A percentile compares a stretch with the other conserved stretches of the same genome.
These are phyloP conservation scores for Geranium rotundifolium DNA, from an alignment of 345 rosid genomes.

Conservation along the genomic window DNA sequence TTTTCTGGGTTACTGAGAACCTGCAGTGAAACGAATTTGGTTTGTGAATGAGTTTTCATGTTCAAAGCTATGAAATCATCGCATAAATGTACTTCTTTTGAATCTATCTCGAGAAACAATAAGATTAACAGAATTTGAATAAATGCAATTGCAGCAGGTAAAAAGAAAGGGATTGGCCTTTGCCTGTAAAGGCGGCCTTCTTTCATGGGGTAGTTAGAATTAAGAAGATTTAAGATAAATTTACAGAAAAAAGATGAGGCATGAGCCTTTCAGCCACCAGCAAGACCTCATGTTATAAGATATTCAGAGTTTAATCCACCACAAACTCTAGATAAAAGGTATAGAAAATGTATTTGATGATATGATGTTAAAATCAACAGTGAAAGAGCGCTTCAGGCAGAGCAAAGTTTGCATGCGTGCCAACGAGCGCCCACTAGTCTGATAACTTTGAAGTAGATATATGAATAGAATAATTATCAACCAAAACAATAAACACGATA, in stretches of 20 bases:
- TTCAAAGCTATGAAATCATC: not conserved
- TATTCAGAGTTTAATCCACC: not conserved
- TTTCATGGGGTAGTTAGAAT: too few species aligned
- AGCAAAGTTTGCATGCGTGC: not conserved
- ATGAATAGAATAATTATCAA: not conserved
- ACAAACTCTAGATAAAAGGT: not conserved
- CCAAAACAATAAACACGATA: not conserved
- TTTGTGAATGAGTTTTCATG: not conserved
- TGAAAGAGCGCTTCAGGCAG: not conserved
- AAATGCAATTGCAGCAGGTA: not conserved
- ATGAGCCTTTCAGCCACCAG: not conserved
- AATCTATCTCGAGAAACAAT: not conserved
- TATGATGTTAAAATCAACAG: not conserved
- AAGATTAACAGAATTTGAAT: not conserved
- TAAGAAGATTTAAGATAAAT: too few species aligned
- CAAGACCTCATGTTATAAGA: not conserved
- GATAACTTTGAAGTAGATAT: not conserved
- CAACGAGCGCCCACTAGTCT: not conserved
- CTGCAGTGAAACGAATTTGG: conserved; percentile 24
- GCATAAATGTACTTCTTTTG: not conserved
- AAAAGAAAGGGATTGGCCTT: too few species aligned
- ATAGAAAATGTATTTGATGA: too few species aligned
- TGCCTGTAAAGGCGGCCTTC: too few species aligned
- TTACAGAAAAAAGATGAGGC: too few species aligned
- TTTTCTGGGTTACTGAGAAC: conserved; percentile 98